phyloP scores from a whole-genome alignment of 495 filamentous ascomycete species.

The Glarea lozoyensis region DNA sequence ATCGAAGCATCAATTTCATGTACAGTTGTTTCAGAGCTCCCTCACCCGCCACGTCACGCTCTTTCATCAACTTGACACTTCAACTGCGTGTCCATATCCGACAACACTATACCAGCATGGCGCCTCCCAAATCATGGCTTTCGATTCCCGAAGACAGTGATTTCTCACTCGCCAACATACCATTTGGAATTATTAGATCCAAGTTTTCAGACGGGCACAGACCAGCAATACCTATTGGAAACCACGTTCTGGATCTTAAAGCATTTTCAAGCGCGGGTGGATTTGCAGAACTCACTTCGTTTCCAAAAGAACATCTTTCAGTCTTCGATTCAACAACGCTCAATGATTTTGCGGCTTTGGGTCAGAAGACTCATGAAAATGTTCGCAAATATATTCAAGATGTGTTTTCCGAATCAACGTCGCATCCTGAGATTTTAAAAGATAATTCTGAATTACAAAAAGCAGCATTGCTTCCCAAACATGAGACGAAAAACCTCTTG shows the following conservation, averaged over 20 bases:
- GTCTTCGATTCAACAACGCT: conserved; percentile 65
- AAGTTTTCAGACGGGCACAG: conserved; percentile 36
- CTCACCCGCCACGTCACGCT: not conserved
- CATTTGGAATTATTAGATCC: conserved; percentile 79
- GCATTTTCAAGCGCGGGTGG: conserved; percentile 47
- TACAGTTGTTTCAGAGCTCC: too few species aligned
- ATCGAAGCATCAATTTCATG: too few species aligned
- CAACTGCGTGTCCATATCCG: not conserved
- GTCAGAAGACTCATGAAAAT: conserved; percentile 57
- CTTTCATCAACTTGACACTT: not conserved
- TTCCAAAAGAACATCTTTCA: conserved; percentile 41
- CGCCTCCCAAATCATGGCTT: conserved; percentile 50
- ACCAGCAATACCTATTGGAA: conserved; percentile 71
- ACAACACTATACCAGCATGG: conserved; percentile 30
- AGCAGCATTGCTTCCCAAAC: conserved; percentile 40
- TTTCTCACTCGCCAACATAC: conserved; percentile 86
- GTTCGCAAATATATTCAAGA: conserved; percentile 68
- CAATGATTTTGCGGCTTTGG: conserved; percentile 76
- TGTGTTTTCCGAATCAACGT: conserved; percentile 49
- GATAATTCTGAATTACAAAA: conserved; percentile 45
- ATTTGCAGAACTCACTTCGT: conserved; percentile 49
- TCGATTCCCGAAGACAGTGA: conserved; percentile 52
- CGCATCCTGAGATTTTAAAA: conserved; percentile 47
- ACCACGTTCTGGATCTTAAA: conserved; percentile 67
- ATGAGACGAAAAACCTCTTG: conserved; percentile 60